A percentile compares a stretch with the other conserved stretches of the same genome.
Conservation (phyloP, 805 yeast species). For the Kockiozyma suomiensis region DNA sequence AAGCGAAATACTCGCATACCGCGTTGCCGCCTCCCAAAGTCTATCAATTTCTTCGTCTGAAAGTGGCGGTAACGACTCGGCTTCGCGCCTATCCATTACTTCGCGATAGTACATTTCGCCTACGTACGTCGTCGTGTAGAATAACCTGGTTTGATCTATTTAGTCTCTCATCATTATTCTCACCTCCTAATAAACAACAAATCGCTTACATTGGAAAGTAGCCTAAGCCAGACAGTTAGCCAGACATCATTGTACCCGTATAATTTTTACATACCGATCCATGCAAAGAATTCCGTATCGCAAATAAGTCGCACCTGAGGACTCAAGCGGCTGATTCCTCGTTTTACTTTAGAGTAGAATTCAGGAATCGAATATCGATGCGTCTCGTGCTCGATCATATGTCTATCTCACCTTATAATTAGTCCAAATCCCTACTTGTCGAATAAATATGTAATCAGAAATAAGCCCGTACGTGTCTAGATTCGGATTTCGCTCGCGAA, state of each 20-base stretch:
- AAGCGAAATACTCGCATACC: slow-evolving; percentile 57
- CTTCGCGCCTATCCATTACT: slow-evolving; percentile 40
- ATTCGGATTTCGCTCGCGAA: slow-evolving; percentile 51
- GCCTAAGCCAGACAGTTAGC: slow-evolving; percentile 9
- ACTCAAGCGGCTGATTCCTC: slow-evolving; percentile 45
- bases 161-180: too few relatives aligned
- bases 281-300: slow-evolving; percentile 62
- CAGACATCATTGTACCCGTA: background rate
- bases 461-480: slow-evolving; percentile 46
- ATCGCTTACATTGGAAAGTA: slow-evolving; percentile 29
- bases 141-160: slow-evolving; percentile 53
- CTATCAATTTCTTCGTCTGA: slow-evolving; percentile 45
- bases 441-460: too few relatives aligned
- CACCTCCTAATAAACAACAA: too few relatives aligned
- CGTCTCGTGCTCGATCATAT: slow-evolving; percentile 30
- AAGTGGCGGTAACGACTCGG: slow-evolving; percentile 46
- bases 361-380: slow-evolving; percentile 30
- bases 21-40: slow-evolving; percentile 51
- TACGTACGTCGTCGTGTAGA: slow-evolving; percentile 66
- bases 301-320: slow-evolving; percentile 56
- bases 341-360: slow-evolving; percentile 23
- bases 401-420: background rate
- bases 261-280: slow-evolving; percentile 51
- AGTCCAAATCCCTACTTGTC: background rate
- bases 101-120: slow-evolving; percentile 58